phyloP scores from a whole-genome alignment of 2,329 filamentous ascomycete genomes.

The Hypoxylon sp. region DNA sequence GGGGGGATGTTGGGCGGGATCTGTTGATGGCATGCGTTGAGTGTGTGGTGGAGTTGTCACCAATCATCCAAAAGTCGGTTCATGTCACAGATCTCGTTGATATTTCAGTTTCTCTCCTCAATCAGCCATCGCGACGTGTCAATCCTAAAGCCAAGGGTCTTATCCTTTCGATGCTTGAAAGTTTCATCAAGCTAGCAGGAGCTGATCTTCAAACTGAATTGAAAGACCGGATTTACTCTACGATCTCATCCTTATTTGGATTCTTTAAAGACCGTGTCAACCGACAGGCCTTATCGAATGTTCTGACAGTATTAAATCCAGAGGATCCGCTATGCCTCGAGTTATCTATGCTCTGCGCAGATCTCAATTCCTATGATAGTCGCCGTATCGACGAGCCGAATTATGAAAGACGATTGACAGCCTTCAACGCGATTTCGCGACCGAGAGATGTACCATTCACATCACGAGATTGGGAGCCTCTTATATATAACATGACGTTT shows the following conservation, averaged over 20 bases:
- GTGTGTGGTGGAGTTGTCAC: constrained; percentile 81
- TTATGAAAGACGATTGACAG: constrained; percentile 84
- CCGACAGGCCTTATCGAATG: constrained; percentile 79
- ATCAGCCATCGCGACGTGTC: constrained; percentile 87
- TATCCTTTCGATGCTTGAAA: constrained; percentile 83
- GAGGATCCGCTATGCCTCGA: constrained; percentile 72
- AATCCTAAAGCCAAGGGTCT: constrained; percentile 86
- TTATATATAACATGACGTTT: constrained; percentile 91
- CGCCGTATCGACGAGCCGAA: constrained; percentile 86
- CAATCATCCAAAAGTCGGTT: constrained; percentile 75
- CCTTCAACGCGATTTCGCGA: constrained; percentile 80
- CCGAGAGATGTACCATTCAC: constrained; percentile 72
- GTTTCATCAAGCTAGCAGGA: constrained; percentile 79
- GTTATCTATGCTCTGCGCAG: constrained; percentile 78
- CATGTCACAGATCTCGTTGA: constrained; percentile 84
- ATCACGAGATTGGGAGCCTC: constrained; percentile 84
- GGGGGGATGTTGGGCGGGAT: constrained; percentile 73
- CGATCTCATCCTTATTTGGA: constrained; percentile 85
- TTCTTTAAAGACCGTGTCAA: constrained; percentile 89
- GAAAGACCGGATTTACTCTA: constrained; percentile 77
- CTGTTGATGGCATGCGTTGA: constrained; percentile 85
- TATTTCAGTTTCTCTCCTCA: constrained; percentile 84
- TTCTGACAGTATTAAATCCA: constrained; percentile 78
- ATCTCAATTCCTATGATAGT: constrained; percentile 83
- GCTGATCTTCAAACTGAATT: constrained; percentile 70